These are phyloP conservation scores for Lotus japonicus DNA, from an alignment of 306 rosid species.

Conservation along the genomic window DNA sequence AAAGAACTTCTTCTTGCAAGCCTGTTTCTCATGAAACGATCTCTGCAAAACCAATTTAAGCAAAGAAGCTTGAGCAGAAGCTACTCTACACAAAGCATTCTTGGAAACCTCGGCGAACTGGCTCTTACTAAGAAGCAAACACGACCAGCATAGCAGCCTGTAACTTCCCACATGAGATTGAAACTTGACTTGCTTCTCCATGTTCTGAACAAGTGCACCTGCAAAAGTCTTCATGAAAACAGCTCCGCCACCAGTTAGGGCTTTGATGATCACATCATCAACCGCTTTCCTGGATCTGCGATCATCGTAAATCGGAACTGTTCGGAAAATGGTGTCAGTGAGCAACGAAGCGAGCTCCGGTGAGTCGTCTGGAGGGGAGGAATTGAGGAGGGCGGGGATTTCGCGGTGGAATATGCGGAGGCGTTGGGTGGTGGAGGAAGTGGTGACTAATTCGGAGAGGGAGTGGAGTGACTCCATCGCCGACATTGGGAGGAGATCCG, in stretches of 20 bases:
- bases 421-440: conserved; percentile 64
- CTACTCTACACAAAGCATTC: conserved; percentile 82
- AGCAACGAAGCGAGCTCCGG: conserved; percentile 46
- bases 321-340: conserved; percentile 61
- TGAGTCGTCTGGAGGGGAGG: conserved; percentile 47
- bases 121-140: conserved; percentile 63
- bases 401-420: conserved; percentile 61
- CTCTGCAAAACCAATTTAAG: conserved; percentile 46
- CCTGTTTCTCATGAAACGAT: conserved; percentile 55
- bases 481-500: conserved; percentile 31
- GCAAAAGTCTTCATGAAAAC: conserved; percentile 91
- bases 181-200: conserved; percentile 73
- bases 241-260: conserved; percentile 45
- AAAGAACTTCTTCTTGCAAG: conserved; percentile 62
- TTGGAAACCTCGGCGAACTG: conserved; percentile 61
- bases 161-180: conserved; percentile 68
- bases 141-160: conserved; percentile 84
- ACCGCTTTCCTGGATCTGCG: conserved; percentile 79
- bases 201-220: conserved; percentile 71
- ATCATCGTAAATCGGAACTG: conserved; percentile 70
- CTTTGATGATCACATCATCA: conserved; percentile 59
- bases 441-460: conserved; percentile 51
- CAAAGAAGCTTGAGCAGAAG: conserved; percentile 61
- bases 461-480: conserved; percentile 70
- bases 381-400: conserved; percentile 46